Evolutionary conservation across 768 basidiomycete genomes (phyloP), one percentile per base, ranked within the genome.

Genomic region (Trametes gibbosa): DNA sequence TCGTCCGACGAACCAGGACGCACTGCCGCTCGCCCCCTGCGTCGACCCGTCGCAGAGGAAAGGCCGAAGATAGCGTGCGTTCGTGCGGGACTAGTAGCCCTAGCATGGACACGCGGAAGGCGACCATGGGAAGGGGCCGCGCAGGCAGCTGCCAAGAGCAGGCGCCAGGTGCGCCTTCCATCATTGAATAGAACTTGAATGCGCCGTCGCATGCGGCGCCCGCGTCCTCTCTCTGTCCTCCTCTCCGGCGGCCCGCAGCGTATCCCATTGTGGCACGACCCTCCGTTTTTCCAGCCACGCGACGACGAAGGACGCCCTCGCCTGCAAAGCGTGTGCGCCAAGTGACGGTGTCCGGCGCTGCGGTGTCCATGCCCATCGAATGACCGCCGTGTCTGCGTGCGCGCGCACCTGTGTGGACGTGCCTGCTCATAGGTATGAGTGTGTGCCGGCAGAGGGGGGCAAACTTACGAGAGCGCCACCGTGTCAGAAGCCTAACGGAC

Each of bases 121-220:
- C 53, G 32, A 34, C 29, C 42, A 55, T 49, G 55, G 41, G 47
- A 49, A 56, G 47, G 55, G 16, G 29, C 49, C 37, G 37, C 17
- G 32, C 27, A 41, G 47, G 39, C 47, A 49, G 39, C 55, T 56
- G 55, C 55, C 55, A 56, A 56, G 55, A 24, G n/a, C 47, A 39
- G 55, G 55, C 47, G 47, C 39, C 40, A 41, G 27, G 23, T 8
- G 23, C 29, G 47, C 27, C 47, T 56, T 48, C 52, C 24, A 16
- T 29, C 46, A 42, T 39, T 56, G 47, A 56, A 56, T 41, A 25
- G 50, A 13, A 13, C 19, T 19, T 24, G 37, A 37, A 25, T 51
- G 50, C 50, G 50, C 17, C 50, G 50, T 40, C 32, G 35, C 21
- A 35, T 12, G 21, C 23, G 50, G 29, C 29, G 29, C 29, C 29